Percentiles rank a stretch among this genome's conserved stretches.
Evolutionary conservation across 108 stramenopile species (phyloP).

Genomic region (Chaetoceros muelleri): DNA sequence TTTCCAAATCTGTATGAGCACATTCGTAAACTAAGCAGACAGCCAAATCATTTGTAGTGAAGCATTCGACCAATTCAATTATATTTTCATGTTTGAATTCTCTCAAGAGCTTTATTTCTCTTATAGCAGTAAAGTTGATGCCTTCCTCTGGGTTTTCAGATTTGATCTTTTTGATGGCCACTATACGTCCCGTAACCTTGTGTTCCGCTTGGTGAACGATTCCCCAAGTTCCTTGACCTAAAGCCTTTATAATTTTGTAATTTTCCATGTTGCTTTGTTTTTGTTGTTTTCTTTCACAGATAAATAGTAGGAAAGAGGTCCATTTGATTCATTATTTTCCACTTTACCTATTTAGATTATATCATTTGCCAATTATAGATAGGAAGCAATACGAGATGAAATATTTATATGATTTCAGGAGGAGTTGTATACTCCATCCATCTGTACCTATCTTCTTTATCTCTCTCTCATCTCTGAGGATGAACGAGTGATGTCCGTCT

Average conservation of each 20-base stretch:
- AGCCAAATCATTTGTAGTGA: conserved; percentile 73
- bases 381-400: too few species aligned
- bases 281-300: too few species aligned
- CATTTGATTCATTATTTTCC: too few species aligned
- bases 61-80: conserved; percentile 82
- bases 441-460: too few species aligned
- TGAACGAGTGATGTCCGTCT: too few species aligned
- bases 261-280: conserved; percentile 66
- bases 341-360: too few species aligned
- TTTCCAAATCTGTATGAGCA: conserved; percentile 84
- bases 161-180: conserved; percentile 91
- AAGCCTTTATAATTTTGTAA: conserved; percentile 69
- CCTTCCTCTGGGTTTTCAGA: conserved; percentile 78
- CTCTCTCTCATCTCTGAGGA: too few species aligned
- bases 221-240: conserved; percentile 91
- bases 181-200: conserved; percentile 68
- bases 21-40: conserved; percentile 86
- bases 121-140: conserved; percentile 89
- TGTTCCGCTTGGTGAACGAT: conserved; percentile 84
- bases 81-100: conserved; percentile 92
- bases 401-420: too few species aligned
- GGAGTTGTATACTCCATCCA: too few species aligned
- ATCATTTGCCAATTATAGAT: too few species aligned
- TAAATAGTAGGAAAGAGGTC: too few species aligned
- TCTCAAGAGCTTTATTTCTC: conserved; percentile 90